Percentiles rank a stretch among this genome's conserved stretches.
Conservation (phyloP, 768 basidiomycete species). For the Pulveroboletus sp. region DNA sequence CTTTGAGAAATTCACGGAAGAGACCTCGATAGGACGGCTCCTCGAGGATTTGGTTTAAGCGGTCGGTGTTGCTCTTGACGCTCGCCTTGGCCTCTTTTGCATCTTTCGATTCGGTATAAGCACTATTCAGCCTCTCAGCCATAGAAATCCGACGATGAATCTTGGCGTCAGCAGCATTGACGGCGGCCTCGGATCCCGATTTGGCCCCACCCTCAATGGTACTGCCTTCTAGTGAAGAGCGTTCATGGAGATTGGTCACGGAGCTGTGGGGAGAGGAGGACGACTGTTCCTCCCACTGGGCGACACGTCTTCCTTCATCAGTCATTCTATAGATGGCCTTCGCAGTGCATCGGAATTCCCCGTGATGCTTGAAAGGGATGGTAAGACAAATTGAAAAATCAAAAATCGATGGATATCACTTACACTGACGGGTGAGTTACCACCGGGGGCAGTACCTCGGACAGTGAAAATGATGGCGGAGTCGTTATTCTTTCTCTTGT, state of each 20-base stretch:
- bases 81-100: conserved; percentile 40
- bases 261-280: conserved; percentile 59
- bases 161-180: conserved; percentile 47
- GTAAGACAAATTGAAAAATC: conserved; percentile 5
- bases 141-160: conserved; percentile 76
- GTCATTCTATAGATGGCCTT: conserved; percentile 95
- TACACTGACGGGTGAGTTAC: conserved; percentile 71
- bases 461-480: conserved; percentile 93
- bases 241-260: conserved; percentile 54
- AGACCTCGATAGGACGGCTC: conserved; percentile 83
- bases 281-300: conserved; percentile 70
- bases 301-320: conserved; percentile 81
- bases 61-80: conserved; percentile 90
- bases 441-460: conserved; percentile 70
- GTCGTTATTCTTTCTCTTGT: conserved; percentile 87
- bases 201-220: conserved; percentile 21
- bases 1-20: conserved; percentile 91
- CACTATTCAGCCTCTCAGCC: conserved; percentile 61
- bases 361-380: conserved; percentile 60
- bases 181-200: conserved; percentile 24
- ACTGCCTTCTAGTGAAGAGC: conserved; percentile 52
- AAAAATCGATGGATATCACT: conserved; percentile 21
- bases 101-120: conserved; percentile 48
- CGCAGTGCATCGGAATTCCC: conserved; percentile 94
- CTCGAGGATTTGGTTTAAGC: conserved; percentile 86